Percentiles rank a stretch among this genome's conserved stretches.
These are phyloP conservation scores for Fusarium pseudocircinatum DNA, from an alignment of 2,329 filamentous ascomycete genomes.

Conservation along the genomic window DNA sequence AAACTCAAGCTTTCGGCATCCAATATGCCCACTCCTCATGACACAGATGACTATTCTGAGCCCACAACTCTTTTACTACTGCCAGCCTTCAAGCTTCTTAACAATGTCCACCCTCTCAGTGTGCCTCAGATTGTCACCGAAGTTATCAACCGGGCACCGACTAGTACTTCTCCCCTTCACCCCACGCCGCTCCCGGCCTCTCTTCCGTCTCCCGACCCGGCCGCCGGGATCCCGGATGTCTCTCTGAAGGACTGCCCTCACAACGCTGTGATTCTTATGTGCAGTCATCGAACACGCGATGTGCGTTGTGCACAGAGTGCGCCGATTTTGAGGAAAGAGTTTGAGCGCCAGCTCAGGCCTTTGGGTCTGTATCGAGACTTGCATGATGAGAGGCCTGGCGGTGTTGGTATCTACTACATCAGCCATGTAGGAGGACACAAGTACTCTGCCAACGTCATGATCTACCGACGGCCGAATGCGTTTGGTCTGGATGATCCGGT, in stretches of 20 bases:
- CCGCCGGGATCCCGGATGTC: constrained; percentile 46
- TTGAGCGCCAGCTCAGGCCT: constrained; percentile 87
- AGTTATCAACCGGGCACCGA: constrained; percentile 77
- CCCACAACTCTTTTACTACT: constrained; percentile 86
- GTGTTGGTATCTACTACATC: constrained; percentile 96
- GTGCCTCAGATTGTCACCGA: constrained; percentile 76
- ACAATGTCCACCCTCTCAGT: constrained; percentile 81
- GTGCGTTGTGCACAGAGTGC: constrained; percentile 94
- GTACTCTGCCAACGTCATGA: constrained; percentile 92
- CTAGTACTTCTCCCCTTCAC: constrained; percentile 72
- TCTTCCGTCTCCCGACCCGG: constrained; percentile 44
- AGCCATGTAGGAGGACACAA: constrained; percentile 97
- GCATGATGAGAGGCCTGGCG: constrained; percentile 87
- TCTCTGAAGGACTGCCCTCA: constrained; percentile 73
- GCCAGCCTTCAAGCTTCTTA: constrained; percentile 83
- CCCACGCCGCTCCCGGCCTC: constrained; percentile 51
- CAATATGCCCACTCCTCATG: constrained; percentile 83
- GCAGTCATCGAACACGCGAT: constrained; percentile 93
- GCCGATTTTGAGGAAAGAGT: constrained; percentile 85
- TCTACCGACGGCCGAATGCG: constrained; percentile 76
- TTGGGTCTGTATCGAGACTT: constrained; percentile 87
- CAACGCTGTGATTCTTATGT: constrained; percentile 87
- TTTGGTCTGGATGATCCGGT: constrained; percentile 62
- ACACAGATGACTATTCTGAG: constrained; percentile 68
- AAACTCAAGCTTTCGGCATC: constrained; percentile 91